Base-by-base conservation (phyloP, 2,329 filamentous ascomycete species). In the Huntiella savannae region DNA sequence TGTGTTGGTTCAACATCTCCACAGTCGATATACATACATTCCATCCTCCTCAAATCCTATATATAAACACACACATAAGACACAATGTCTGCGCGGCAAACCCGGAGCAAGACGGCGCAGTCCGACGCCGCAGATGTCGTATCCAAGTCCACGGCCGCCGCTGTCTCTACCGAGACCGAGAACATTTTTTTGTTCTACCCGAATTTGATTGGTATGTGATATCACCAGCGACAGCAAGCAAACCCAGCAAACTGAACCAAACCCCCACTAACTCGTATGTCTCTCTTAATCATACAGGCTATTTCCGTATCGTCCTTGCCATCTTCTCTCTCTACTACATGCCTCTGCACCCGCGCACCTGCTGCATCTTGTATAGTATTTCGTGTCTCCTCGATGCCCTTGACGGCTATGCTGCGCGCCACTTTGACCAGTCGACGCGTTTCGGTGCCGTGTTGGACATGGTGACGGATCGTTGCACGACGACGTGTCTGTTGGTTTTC, bases 391-490 rank as follows among this genome's bases (percentile, higher is more conserved):
- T 98, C 53, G 91, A 98, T 60, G 91, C 88, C 40, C 74, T 96
- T 52, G 91, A 98, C 60, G 91, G 91, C 55, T 81, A 87, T 56
- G 87, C 87, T n/a, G 91, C 91, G 49, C 56, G 64, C 28, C 49
- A 57, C 79, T 88, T 74, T 60, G 76, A 93, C 57, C 91, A 98
- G 63, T 88, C 83, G 34, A 96, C 91, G 46, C 82, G 82, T 53
- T 98, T 98, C 61, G 91, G 91, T 52, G 91, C 88, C 32, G 88
- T 98, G 33, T 72, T 98, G 52, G 91, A 98, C 66, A 98, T 98
- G 91, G 88, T 98, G 51, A 98, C 91, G 13, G 91, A 98, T 63
- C 81, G 91, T 50, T 96, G 91, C 69, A 96, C 88, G 28, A 98
- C 91, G 3, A 79, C 88, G 2, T 98, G 91, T 62, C 66, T 98